Conservation (phyloP, 306 rosid species). For the Cucurbita argyrosperma region DNA sequence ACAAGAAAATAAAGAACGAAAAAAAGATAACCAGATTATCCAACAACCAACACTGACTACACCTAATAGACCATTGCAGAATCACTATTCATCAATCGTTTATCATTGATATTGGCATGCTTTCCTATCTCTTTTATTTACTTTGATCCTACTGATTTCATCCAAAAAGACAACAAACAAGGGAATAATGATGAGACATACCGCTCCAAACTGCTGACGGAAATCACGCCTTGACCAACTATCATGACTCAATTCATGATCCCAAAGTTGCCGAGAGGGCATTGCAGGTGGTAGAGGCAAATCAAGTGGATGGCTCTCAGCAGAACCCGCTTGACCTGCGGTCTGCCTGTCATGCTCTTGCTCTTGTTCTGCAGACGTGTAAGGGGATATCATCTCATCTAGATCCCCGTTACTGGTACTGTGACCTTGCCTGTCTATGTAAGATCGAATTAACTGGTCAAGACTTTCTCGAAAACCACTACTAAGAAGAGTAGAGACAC, state of each 20-base stretch:
- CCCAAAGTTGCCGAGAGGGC: conserved; percentile 57
- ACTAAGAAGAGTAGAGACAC: conserved; percentile 87
- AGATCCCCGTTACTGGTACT: conserved; percentile 61
- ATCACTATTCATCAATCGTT: not conserved
- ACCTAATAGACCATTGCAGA: not conserved
- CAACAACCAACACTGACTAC: not conserved
- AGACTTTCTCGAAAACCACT: conserved; percentile 95
- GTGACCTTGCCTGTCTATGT: conserved; percentile 75
- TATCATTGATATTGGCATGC: not conserved
- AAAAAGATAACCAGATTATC: not conserved
- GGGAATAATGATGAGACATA: conserved; percentile 21
- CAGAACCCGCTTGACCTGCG: conserved; percentile 26
- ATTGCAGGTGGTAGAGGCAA: conserved; percentile 42
- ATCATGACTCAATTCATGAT: conserved; percentile 44
- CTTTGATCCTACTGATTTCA: not conserved
- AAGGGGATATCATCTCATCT: conserved; percentile 41
- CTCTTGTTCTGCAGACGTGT: conserved; percentile 42
- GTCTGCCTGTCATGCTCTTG: conserved; percentile 38
- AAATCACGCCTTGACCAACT: conserved; percentile 55
- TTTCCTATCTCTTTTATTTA: not conserved
- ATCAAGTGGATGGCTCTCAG: conserved; percentile 26
- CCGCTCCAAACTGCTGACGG: conserved; percentile 62
- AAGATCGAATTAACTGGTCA: conserved; percentile 78
- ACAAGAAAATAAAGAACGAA: not conserved
- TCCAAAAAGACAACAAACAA: not conserved